Base-by-base conservation (phyloP, 805 yeast species). In the Debaryomyces castellii region DNA sequence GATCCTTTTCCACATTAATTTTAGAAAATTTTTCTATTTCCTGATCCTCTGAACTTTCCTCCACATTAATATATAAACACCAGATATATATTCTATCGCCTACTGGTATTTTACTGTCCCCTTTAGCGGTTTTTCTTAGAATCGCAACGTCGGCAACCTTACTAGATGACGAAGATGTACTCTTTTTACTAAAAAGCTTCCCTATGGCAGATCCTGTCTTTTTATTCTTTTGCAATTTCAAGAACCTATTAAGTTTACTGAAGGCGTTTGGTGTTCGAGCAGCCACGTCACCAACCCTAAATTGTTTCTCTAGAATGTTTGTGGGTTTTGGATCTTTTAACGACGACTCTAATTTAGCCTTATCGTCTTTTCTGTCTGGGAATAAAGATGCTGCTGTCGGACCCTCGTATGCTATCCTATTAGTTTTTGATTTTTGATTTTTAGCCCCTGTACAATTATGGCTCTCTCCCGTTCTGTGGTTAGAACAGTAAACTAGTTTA, bases 71-170 rank as follows among this genome's bases (percentile, higher is more conserved):
- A 47, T 71, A 73, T 27, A 71, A 58, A 20, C 74, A 69, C 76
- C 78, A 76, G 11, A 79, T 59, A 51, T 80, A 78, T 0, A 81
- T 60, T 34, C 85, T 56, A 51, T 81, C 82, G 1, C 62, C 50
- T 0, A 47, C 50, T 1, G 71, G 55, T 1, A 82, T 64, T 44
- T 73, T 73, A 1, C 62, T 20, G 49, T 80, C 83, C 2, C 87
- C 87, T 47, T 71, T 73, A 2, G 85, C 85, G 3, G 52, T 53
- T 46, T 67, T 71, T 48, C 72, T 73, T 50, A 82, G 57, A 30
- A 60, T 57, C 2, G 76, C 68, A 21, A 74, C 30, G 30, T 58
- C 65, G 6, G 48, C 62, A 6, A 56, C 54, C 17, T 51, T 53
- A 36, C 41, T 56, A 22, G 38, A 16, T 9, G 37, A 22, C 12